These are phyloP conservation scores for Cenchrus americanus DNA, from an alignment of 176 grass and related monocot species.

Conservation along the genomic window DNA sequence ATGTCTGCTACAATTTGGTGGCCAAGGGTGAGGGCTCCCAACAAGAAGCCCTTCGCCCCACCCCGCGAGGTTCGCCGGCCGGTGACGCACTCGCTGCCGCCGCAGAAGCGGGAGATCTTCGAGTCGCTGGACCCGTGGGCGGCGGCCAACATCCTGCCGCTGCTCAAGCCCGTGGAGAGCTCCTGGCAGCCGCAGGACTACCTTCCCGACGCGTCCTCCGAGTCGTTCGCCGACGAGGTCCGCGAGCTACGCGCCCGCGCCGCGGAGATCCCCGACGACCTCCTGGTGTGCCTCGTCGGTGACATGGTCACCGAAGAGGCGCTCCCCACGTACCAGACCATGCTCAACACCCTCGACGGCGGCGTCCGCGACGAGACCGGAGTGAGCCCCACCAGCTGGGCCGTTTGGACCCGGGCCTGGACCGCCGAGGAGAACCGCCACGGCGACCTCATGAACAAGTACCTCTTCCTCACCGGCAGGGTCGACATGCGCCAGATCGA, in stretches of 20 bases:
- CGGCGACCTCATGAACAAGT: constrained; percentile 50
- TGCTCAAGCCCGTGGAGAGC: constrained; percentile 48
- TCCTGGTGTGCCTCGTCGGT: constrained; percentile 32
- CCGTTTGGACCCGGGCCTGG: constrained; percentile 39
- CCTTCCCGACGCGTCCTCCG: constrained; percentile 33
- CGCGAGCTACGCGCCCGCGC: constrained; percentile 6
- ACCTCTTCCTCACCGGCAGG: constrained; percentile 41
- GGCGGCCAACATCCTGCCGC: constrained; percentile 38
- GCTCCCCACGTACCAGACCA: constrained; percentile 51
- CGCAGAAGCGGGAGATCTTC: constrained; percentile 60
- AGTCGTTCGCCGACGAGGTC: constrained; percentile 41
- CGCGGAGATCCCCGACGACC: constrained; percentile 34
- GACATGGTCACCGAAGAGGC: constrained; percentile 54
- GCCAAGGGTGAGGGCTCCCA: background rate
- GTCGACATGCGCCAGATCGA: constrained; percentile 46
- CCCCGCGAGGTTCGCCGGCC: background rate
- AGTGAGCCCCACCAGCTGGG: constrained; percentile 44
- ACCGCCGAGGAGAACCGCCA: constrained; percentile 53
- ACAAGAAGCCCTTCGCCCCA: constrained; percentile 9
- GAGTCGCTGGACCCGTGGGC: constrained; percentile 39
- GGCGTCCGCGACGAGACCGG: constrained; percentile 51
- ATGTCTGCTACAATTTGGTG: background rate
- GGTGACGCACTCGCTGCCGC: constrained; percentile 40
- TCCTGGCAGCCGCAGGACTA: constrained; percentile 70
- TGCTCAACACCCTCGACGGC: constrained; percentile 57